Evolutionary conservation across 805 yeast genomes (phyloP).

Genomic region (Cyberlindnera mrakii): DNA sequence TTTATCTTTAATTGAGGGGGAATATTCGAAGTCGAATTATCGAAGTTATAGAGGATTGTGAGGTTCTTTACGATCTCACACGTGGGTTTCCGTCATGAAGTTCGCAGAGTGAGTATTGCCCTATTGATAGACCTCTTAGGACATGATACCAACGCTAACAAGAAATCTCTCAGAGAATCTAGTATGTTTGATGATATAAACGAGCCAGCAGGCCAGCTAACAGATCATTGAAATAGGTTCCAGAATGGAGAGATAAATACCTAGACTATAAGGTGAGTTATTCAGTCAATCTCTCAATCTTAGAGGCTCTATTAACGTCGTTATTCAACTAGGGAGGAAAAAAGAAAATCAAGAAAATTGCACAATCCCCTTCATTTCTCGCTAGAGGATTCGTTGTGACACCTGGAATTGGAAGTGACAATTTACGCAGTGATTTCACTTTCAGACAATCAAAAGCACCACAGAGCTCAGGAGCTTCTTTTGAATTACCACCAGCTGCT

Average conservation of each 20-base stretch:
- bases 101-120: constrained; percentile 13
- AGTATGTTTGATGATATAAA: constrained; percentile 18
- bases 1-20: too few relatives aligned
- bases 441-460: constrained; percentile 3
- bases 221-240: constrained; percentile 29
- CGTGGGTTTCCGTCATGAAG: constrained; percentile 8
- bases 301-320: not conserved
- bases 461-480: constrained; percentile 1
- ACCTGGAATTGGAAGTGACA: constrained; percentile 1
- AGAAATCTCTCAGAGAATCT: constrained; percentile 13
- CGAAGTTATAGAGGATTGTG: too few relatives aligned
- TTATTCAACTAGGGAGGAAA: constrained; percentile 19
- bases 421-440: constrained; percentile 1
- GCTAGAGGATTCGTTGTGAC: constrained; percentile 1
- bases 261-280: constrained; percentile 49
- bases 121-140: not conserved
- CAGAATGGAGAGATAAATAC: constrained; percentile 85
- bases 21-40: too few relatives aligned
- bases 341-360: constrained; percentile 24
- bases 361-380: constrained; percentile 12
- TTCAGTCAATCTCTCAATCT: not conserved
- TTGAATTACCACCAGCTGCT: constrained; percentile 22
- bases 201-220: not conserved
- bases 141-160: not conserved
- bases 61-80: too few relatives aligned